Percentiles rank a stretch among this genome's conserved stretches.
phyloP scores from a whole-genome alignment of 371 early-diverging fungal genomes.

The Rhizomucor miehei region DNA sequence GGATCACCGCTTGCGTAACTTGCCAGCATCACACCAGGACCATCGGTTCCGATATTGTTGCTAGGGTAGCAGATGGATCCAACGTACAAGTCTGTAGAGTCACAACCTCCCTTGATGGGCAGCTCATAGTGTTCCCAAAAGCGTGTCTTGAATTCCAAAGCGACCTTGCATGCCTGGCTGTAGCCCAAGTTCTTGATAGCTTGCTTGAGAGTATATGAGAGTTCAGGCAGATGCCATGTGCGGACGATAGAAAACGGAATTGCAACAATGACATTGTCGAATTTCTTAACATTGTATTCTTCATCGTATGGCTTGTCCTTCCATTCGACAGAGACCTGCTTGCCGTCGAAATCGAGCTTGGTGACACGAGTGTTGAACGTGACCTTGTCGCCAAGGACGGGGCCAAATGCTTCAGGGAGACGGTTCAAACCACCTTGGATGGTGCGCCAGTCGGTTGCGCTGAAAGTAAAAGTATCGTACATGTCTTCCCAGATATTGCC shows the following conservation, averaged over 20 bases:
- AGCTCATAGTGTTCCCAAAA: constrained; percentile 33
- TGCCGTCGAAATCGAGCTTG: constrained; percentile 20
- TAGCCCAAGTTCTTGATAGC: constrained; percentile 27
- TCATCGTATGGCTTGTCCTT: constrained; percentile 20
- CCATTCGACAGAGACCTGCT: constrained; percentile 29
- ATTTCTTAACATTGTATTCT: constrained; percentile 18
- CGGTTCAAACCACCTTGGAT: constrained; percentile 31
- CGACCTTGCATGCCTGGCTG: constrained; percentile 24
- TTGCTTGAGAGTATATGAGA: constrained; percentile 18
- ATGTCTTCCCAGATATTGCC: constrained; percentile 19
- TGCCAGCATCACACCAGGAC: constrained; percentile 30
- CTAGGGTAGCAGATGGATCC: constrained; percentile 25
- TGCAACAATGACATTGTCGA: constrained; percentile 31
- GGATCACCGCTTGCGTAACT: constrained; percentile 25
- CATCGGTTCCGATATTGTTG: constrained; percentile 26
- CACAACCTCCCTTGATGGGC: constrained; percentile 32
- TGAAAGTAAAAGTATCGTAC: constrained; percentile 23
- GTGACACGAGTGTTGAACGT: constrained; percentile 16
- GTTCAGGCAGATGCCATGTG: constrained; percentile 33
- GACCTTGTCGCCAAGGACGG: constrained; percentile 28
- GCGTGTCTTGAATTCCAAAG: constrained; percentile 28
- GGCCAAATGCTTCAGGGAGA: constrained; percentile 26
- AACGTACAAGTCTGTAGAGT: constrained; percentile 23
- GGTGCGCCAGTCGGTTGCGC: constrained; percentile 25
- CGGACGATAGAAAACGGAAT: constrained; percentile 30